Base-by-base conservation (phyloP, 2,329 filamentous ascomycete genomes). In the Curvularia lunata region DNA sequence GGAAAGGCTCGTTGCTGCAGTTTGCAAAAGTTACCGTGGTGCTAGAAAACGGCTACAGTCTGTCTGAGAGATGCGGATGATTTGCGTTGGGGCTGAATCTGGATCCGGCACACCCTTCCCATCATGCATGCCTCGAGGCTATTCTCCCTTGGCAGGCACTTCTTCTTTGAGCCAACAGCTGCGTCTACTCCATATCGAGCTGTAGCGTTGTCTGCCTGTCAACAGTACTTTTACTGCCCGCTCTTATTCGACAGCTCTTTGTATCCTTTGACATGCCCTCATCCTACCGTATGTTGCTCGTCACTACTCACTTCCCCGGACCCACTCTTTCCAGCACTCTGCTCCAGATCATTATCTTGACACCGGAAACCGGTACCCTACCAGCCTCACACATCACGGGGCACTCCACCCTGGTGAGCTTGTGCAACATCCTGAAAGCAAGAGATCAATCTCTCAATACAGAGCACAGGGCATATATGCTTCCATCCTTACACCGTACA, bases 11-110 rank as follows among this genome's bases (percentile, higher is more conserved):
- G 76, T 75, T 75, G 70, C 77, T 80, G 79, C 78, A 80, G 77
- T 77, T 76, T 76, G 70, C 77, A 77, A 78, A 78, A 79, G 75
- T 75, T 76, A 80, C 76, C 74, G 72, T 77, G 72, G 74, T 77
- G 75, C 75, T 77, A 75, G 73, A 74, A 67, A 72, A 75, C 68
- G 73, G 73, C 59, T 72, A 74, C 77, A 76, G 78, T 72, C 77
- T 80, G 78, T 72, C 77, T 80, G 76, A 80, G 77, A 76, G 75
- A 78, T 78, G 75, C 76, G 72, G 67, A 77, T 71, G 67, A 68
- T 67, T 71, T 69, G 75, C 69, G 73, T 68, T 70, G 77, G 79
- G 78, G 78, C 79, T 80, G 78, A 80, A 76, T 78, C 71, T 72
- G 75, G 74, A 76, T 74, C 69, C 70, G 75, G 71, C 68, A 66